These are phyloP conservation scores for Agaricales sp. DNA, from an alignment of 1,284 basidiomycete species.

Conservation along the genomic window DNA sequence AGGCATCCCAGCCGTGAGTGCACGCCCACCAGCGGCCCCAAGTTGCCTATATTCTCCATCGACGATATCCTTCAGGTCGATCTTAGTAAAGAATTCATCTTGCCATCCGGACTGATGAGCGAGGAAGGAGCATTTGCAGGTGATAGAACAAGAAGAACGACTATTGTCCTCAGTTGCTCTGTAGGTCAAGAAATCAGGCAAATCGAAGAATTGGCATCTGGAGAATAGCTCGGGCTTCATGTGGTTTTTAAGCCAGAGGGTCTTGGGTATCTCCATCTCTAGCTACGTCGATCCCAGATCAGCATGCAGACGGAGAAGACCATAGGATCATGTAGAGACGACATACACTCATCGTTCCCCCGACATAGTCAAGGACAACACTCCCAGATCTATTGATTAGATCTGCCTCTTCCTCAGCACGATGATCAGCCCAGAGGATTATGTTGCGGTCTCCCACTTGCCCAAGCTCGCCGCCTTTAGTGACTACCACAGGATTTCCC, in stretches of 20 bases:
- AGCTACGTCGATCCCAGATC: constrained; percentile 36
- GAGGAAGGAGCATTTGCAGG: constrained; percentile 97
- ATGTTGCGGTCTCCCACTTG: constrained; percentile 69
- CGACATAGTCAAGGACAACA: constrained; percentile 89
- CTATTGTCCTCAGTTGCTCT: constrained; percentile 73
- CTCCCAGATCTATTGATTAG: constrained; percentile 82
- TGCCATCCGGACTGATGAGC: constrained; percentile 79
- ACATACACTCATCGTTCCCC: constrained; percentile 91
- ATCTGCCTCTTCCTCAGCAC: constrained; percentile 87
- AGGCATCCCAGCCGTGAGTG: constrained; percentile 88
- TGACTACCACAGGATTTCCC: constrained; percentile 76
- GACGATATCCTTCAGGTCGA: constrained; percentile 68
- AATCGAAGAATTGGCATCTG: constrained; percentile 89
- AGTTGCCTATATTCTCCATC: constrained; percentile 63
- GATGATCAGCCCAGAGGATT: constrained; percentile 91
- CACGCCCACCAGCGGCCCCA: constrained; percentile 55
- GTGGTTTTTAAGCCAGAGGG: constrained; percentile 90
- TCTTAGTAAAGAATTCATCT: constrained; percentile 75
- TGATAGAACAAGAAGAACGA: constrained; percentile 87
- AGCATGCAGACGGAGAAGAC: background rate
- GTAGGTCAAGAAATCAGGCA: constrained; percentile 96
- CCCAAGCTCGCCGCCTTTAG: constrained; percentile 58
- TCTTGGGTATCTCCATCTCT: constrained; percentile 96
- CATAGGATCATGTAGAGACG: background rate
- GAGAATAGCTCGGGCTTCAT: constrained; percentile 74